phyloP scores from a whole-genome alignment of 768 basidiomycete genomes.

The Steccherinum ochraceum region DNA sequence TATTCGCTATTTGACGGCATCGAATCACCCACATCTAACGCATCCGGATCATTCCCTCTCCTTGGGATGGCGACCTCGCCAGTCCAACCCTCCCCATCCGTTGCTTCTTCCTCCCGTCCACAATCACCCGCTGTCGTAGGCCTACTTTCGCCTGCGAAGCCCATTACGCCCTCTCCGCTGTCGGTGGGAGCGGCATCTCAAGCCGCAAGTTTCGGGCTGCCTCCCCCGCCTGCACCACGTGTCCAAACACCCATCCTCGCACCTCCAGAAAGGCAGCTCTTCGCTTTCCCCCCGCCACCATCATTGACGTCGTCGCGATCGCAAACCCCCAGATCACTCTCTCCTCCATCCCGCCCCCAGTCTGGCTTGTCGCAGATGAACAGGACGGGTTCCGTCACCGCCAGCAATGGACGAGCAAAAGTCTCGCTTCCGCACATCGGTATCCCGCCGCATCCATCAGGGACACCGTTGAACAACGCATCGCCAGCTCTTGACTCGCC shows the following conservation, averaged over 20 bases:
- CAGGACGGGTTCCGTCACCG: too few relatives aligned
- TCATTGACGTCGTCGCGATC: constrained; percentile 16
- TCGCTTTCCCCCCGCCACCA: constrained; percentile 18
- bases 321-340: constrained; percentile 7
- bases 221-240: background rate
- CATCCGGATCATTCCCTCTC: background rate
- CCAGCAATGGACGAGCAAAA: constrained; percentile 1
- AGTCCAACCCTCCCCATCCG: background rate
- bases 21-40: background rate
- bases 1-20: background rate
- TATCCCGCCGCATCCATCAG: background rate
- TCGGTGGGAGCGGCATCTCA: background rate
- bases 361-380: background rate
- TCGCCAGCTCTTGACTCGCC: background rate
- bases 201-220: background rate
- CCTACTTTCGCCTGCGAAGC: constrained; percentile 1
- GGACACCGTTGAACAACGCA: too few relatives aligned
- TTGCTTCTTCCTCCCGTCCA: background rate
- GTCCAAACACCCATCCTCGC: constrained; percentile 14
- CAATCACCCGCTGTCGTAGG: background rate
- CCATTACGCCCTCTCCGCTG: constrained; percentile 8
- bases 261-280: constrained; percentile 9
- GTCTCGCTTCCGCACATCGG: constrained; percentile 1
- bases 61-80: background rate
- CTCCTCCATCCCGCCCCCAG: constrained; percentile 4